Conservation (phyloP, 169 alveolate species). For the Miamiensis avidus region DNA sequence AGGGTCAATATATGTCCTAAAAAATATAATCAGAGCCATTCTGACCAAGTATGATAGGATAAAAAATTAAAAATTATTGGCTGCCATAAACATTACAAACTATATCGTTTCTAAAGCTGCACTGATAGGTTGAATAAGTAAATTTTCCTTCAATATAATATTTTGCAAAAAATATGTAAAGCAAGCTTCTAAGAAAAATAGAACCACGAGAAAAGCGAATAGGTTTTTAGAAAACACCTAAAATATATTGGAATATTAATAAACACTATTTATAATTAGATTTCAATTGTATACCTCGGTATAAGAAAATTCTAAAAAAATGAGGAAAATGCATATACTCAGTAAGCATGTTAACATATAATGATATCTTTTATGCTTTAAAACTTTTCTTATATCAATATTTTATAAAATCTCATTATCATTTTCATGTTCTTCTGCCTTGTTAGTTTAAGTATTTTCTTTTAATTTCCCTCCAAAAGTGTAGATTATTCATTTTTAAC, state of each 20-base stretch:
- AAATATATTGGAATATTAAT: too few relatives aligned
- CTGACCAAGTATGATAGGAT: constrained; percentile 56
- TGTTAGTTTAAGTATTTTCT: constrained; percentile 20
- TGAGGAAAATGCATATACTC: constrained; percentile 37
- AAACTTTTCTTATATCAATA: constrained; percentile 34
- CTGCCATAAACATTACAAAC: constrained; percentile 76
- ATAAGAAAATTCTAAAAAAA: constrained; percentile 65
- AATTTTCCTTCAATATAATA: constrained; percentile 61
- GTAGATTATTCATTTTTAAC: too few relatives aligned
- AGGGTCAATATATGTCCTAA: constrained; percentile 65
- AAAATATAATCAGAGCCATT: constrained; percentile 48
- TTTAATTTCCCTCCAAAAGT: neutral
- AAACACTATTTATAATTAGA: too few relatives aligned
- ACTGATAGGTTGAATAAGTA: constrained; percentile 57
- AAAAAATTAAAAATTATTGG: constrained; percentile 61
- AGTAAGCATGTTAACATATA: constrained; percentile 49
- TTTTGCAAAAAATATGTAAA: constrained; percentile 52
- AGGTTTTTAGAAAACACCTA: too few relatives aligned
- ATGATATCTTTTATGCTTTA: constrained; percentile 64
- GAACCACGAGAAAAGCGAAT: constrained; percentile 39
- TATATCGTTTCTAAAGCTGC: constrained; percentile 60
- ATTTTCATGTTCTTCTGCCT: constrained; percentile 29
- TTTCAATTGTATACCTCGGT: constrained; percentile 42
- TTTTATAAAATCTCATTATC: constrained; percentile 49
- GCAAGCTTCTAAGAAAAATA: constrained; percentile 53